phyloP scores from a whole-genome alignment of 139 green algal species.

The Eudorina sp. region DNA sequence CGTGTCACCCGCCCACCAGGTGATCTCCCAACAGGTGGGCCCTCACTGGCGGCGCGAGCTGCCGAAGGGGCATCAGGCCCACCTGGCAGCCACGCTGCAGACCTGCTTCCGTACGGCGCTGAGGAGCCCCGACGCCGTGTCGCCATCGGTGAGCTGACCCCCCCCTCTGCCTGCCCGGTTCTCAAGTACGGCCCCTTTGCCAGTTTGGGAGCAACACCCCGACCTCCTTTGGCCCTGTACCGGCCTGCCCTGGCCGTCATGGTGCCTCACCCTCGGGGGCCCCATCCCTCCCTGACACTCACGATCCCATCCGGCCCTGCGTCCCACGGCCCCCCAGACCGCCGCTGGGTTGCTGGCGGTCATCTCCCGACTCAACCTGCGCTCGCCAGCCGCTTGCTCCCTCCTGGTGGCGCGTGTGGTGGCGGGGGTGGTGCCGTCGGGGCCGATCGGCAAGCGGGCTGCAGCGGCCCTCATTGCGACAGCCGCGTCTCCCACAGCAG shows the following conservation, averaged over 20 bases:
- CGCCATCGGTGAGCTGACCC: not conserved
- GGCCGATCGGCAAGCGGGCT: not conserved
- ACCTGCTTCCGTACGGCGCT: not conserved
- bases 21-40: not conserved
- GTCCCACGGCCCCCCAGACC: not conserved
- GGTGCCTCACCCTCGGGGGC: too few relatives aligned
- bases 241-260: too few relatives aligned
- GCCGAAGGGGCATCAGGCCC: not conserved
- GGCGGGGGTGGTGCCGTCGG: not conserved
- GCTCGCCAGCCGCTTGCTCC: not conserved
- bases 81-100: not conserved
- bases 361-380: conserved; percentile 3
- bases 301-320: too few relatives aligned
- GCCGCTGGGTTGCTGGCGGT: conserved; percentile 19
- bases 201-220: too few relatives aligned
- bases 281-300: too few relatives aligned
- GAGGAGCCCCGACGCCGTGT: not conserved
- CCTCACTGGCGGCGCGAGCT: not conserved
- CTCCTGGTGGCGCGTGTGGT: not conserved
- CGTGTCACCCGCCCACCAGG: not conserved
- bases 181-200: too few relatives aligned
- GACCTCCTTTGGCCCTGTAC: too few relatives aligned
- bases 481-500: too few relatives aligned
- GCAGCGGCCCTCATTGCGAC: too few relatives aligned
- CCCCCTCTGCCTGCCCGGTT: too few relatives aligned